Conservation (phyloP, 192 early-diverging fungal species). For the Coemansia sp. region DNA sequence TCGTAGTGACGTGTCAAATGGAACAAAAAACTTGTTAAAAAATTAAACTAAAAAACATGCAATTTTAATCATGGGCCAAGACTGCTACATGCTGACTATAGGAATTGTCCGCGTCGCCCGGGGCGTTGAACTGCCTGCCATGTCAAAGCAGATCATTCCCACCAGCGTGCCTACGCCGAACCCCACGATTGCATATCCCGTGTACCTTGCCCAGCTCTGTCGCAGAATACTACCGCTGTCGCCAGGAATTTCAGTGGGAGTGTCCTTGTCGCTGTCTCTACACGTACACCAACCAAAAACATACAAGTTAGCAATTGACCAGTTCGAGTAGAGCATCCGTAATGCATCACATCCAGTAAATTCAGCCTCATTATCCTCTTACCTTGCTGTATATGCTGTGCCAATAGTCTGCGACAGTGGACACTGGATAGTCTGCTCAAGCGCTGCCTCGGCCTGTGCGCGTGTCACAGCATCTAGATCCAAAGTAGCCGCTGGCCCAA, state of each 20-base stretch:
- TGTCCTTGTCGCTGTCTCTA: background rate
- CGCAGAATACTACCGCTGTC: background rate
- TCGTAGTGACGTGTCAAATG: too few relatives aligned
- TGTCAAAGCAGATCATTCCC: conserved; percentile 48
- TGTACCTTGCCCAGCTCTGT: conserved; percentile 40
- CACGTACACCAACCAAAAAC: background rate
- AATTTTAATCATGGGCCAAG: conserved; percentile 7
- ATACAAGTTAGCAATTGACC: background rate
- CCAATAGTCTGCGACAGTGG: conserved; percentile 15
- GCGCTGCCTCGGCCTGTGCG: conserved; percentile 35
- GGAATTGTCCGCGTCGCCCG: conserved; percentile 47
- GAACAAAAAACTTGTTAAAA: too few relatives aligned
- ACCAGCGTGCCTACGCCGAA: conserved; percentile 50
- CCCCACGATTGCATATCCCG: conserved; percentile 46
- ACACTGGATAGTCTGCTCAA: conserved; percentile 45
- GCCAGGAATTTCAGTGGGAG: background rate
- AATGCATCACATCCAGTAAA: background rate
- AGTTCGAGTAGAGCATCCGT: too few relatives aligned
- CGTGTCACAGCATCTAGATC: conserved; percentile 10
- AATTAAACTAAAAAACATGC: too few relatives aligned
- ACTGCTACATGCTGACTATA: background rate
- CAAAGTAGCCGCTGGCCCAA: background rate
- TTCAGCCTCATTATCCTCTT: background rate
- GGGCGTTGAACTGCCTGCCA: conserved; percentile 29
- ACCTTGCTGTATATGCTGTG: background rate